Evolutionary conservation across 2,329 filamentous ascomycete species (phyloP).

Genomic region (Paecilomyces dactylethromorphus): DNA sequence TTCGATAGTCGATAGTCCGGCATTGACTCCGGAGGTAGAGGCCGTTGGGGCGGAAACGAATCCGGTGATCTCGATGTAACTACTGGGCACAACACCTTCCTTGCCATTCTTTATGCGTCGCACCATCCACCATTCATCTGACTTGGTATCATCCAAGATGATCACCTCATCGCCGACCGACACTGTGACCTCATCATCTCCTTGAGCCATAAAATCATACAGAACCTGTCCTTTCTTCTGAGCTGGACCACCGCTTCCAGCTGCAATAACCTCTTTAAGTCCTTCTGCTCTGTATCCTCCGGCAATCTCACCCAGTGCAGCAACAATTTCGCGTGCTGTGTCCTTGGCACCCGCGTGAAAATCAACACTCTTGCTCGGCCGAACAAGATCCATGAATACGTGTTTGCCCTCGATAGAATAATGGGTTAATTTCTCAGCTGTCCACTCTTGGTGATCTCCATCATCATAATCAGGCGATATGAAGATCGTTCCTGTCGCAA

Average conservation of each 20-base stretch:
- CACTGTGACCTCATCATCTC: constrained; percentile 93
- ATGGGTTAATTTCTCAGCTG: constrained; percentile 89
- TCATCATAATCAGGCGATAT: constrained; percentile 79
- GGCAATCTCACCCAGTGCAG: constrained; percentile 78
- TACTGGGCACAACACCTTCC: constrained; percentile 93
- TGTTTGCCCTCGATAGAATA: constrained; percentile 98
- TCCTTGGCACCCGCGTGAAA: constrained; percentile 97
- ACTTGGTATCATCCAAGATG: constrained; percentile 81
- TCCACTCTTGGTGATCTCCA: constrained; percentile 85
- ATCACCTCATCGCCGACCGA: constrained; percentile 84
- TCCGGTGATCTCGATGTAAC: constrained; percentile 85
- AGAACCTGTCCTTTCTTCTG: constrained; percentile 80
- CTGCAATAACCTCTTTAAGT: constrained; percentile 77
- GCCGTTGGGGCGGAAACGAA: constrained; percentile 47
- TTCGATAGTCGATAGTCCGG: constrained; percentile 63
- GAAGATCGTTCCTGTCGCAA: constrained; percentile 79
- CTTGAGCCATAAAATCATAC: constrained; percentile 95
- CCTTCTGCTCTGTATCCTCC: constrained; percentile 76
- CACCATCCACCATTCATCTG: constrained; percentile 98
- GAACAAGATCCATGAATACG: constrained; percentile 87
- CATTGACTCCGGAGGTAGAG: constrained; percentile 50
- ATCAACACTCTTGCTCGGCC: constrained; percentile 89
- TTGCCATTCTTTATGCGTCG: constrained; percentile 83
- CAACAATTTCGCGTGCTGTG: constrained; percentile 88
- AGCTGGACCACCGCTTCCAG: constrained; percentile 58